These are phyloP conservation scores for Chondrostereum purpureum DNA, from an alignment of 1,284 basidiomycete genomes.

Conservation along the genomic window DNA sequence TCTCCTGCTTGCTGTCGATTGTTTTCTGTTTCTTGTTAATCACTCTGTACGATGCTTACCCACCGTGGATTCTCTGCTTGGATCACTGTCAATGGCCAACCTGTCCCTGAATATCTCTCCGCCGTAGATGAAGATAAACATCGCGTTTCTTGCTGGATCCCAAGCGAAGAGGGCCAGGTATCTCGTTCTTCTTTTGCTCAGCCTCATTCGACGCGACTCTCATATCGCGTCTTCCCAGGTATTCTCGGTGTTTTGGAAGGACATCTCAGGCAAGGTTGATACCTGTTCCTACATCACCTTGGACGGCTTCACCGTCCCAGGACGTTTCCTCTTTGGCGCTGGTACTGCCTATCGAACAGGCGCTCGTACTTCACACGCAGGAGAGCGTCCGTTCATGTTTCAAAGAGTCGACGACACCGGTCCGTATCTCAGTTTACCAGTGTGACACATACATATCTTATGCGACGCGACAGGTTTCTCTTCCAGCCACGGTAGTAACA, in stretches of 20 bases:
- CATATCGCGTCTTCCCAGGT: slow-evolving; percentile 25
- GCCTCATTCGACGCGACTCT: slow-evolving; percentile 1
- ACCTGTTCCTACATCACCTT: slow-evolving; percentile 52
- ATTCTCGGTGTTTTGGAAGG: slow-evolving; percentile 57
- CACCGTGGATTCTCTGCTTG: slow-evolving; percentile 61
- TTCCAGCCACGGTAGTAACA: slow-evolving; percentile 5
- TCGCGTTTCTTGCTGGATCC: slow-evolving; percentile 58
- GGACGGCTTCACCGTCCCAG: slow-evolving; percentile 53
- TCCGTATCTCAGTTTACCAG: background rate
- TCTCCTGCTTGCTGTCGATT: background rate
- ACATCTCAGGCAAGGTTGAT: slow-evolving; percentile 43
- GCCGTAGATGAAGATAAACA: slow-evolving; percentile 35
- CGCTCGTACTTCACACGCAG: slow-evolving; percentile 35
- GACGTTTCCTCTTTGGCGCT: slow-evolving; percentile 49
- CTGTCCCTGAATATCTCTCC: slow-evolving; percentile 46
- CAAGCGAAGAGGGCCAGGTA: slow-evolving; percentile 51
- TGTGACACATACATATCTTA: background rate
- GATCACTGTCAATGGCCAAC: slow-evolving; percentile 43
- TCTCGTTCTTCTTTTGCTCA: slow-evolving; percentile 9
- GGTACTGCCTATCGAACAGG: slow-evolving; percentile 42
- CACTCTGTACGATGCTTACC: slow-evolving; percentile 35
- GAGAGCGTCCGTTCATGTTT: slow-evolving; percentile 55
- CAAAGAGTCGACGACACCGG: slow-evolving; percentile 27
- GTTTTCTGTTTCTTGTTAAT: background rate
- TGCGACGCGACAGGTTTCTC: slow-evolving; percentile 1